Evolutionary conservation across 2,329 filamentous ascomycete genomes (phyloP).

Genomic region (Claviceps pazoutovae): DNA sequence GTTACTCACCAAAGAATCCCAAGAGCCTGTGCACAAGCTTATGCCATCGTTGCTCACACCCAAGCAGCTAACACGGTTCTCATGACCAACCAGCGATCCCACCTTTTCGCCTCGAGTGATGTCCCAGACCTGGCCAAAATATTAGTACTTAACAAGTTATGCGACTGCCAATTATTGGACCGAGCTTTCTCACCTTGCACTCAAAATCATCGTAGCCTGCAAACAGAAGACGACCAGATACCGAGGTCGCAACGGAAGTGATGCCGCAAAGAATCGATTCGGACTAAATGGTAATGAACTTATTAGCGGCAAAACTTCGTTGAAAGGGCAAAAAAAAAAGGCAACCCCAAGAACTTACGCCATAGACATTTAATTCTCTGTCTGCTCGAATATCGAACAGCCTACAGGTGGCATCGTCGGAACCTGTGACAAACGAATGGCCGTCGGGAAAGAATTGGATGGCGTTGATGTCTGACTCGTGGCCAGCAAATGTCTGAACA

Average conservation of each 20-base stretch:
- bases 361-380: constrained; percentile 57
- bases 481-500: constrained; percentile 94
- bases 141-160: constrained; percentile 5
- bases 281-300: constrained; percentile 42
- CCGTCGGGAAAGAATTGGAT: constrained; percentile 99
- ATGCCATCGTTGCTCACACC: constrained; percentile 98
- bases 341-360: constrained; percentile 33
- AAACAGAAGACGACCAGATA: constrained; percentile 87
- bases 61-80: constrained; percentile 97
- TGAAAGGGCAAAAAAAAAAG: background rate
- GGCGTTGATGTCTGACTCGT: constrained; percentile 98
- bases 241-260: constrained; percentile 93
- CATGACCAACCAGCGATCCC: constrained; percentile 88
- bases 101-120: constrained; percentile 93
- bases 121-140: constrained; percentile 73
- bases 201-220: constrained; percentile 98
- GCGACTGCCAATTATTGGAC: background rate
- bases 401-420: constrained; percentile 92
- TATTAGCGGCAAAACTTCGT: constrained; percentile 8
- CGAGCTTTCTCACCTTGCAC: constrained; percentile 64
- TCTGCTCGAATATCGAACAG: constrained; percentile 97
- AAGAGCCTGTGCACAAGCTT: constrained; percentile 97
- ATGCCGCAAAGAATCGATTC: constrained; percentile 96
- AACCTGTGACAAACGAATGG: constrained; percentile 95
- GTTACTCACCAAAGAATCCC: constrained; percentile 86